Conservation (phyloP, 768 basidiomycete species). For the Heimioporus sp. region DNA sequence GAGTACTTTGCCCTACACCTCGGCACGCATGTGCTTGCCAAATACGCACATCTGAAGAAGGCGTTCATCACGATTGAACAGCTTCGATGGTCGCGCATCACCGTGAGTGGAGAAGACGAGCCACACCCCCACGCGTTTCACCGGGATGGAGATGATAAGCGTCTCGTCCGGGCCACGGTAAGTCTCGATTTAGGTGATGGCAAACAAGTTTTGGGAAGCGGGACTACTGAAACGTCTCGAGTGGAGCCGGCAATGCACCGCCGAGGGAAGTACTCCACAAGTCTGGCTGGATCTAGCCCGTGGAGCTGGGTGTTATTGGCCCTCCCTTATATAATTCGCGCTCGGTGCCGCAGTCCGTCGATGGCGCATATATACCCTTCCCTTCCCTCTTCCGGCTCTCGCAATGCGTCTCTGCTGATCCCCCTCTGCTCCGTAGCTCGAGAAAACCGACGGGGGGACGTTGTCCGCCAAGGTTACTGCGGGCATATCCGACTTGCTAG, state of each 20-base stretch:
- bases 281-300: conserved; percentile 14
- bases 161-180: conserved; percentile 59
- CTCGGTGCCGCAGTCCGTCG: background rate
- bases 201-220: background rate
- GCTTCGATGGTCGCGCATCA: conserved; percentile 82
- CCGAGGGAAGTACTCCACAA: conserved; percentile 18
- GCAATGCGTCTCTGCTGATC: background rate
- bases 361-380: background rate
- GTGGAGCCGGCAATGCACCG: conserved; percentile 20
- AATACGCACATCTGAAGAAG: conserved; percentile 74
- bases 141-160: conserved; percentile 90
- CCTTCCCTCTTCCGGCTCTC: background rate
- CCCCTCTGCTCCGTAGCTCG: conserved; percentile 42
- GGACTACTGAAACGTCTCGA: conserved; percentile 7
- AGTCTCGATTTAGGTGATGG: conserved; percentile 15
- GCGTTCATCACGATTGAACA: conserved; percentile 72
- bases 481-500: conserved; percentile 78
- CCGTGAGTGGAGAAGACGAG: conserved; percentile 41
- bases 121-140: conserved; percentile 80
- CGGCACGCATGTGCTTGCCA: conserved; percentile 76
- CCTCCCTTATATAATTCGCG: conserved; percentile 13
- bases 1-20: conserved; percentile 89
- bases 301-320: conserved; percentile 17
- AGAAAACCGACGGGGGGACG: conserved; percentile 64
- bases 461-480: conserved; percentile 59